phyloP scores from a whole-genome alignment of 495 filamentous ascomycete species.

The Tuber umbilicatum region DNA sequence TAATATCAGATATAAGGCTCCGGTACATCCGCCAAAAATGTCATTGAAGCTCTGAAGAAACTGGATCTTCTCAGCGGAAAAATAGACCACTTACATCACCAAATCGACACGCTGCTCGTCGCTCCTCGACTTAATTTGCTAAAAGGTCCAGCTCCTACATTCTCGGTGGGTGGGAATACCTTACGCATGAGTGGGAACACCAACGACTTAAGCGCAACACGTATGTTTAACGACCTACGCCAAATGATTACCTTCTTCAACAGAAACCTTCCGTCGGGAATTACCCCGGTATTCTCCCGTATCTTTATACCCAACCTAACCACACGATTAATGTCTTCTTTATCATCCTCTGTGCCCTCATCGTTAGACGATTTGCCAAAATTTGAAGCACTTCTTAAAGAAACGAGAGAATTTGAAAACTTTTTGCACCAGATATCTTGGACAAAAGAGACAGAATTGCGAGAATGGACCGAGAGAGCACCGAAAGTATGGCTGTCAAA shows the following conservation, averaged over 20 bases:
- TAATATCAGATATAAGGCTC: neutral
- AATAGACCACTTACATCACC: slow-evolving; percentile 49
- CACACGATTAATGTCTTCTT: slow-evolving; percentile 63
- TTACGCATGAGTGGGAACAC: slow-evolving; percentile 43
- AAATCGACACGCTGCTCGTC: slow-evolving; percentile 49
- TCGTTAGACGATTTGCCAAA: slow-evolving; percentile 59
- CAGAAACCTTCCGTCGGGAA: slow-evolving; percentile 56
- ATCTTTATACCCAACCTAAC: slow-evolving; percentile 61
- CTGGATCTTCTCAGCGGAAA: slow-evolving; percentile 47
- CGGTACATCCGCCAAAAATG: slow-evolving; percentile 10
- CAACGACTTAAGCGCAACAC: slow-evolving; percentile 40
- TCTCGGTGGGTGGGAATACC: slow-evolving; percentile 47
- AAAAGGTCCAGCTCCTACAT: slow-evolving; percentile 15
- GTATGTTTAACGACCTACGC: slow-evolving; percentile 56
- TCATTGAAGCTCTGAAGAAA: slow-evolving; percentile 12
- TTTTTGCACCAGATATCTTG: slow-evolving; percentile 58
- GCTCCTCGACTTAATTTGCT: slow-evolving; percentile 46
- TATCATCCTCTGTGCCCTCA: slow-evolving; percentile 67
- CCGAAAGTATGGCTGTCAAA: slow-evolving; percentile 81
- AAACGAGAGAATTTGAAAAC: slow-evolving; percentile 57
- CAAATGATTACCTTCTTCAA: slow-evolving; percentile 60
- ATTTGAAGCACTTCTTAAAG: slow-evolving; percentile 60
- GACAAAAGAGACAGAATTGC: slow-evolving; percentile 61
- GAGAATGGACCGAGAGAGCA: slow-evolving; percentile 72
- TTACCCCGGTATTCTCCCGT: slow-evolving; percentile 57